Conservation (phyloP, 1,139 yeast species). For the Wickerhamomyces sp. region DNA sequence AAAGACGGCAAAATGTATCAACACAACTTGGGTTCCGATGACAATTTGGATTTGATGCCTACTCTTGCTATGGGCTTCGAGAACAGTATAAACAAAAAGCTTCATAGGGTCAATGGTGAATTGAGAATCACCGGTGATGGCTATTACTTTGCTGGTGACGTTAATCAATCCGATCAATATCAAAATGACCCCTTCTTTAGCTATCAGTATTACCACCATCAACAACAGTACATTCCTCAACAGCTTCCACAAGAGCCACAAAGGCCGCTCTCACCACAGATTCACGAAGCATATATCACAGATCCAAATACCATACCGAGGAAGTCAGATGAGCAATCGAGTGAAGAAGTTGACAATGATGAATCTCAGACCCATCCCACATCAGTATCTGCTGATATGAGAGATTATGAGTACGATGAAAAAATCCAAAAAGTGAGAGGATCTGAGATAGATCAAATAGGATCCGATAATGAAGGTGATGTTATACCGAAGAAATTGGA, state of each 20-base stretch:
- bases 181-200: not conserved
- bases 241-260: not conserved
- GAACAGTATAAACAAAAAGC: constrained; percentile 16
- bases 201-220: not conserved
- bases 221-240: not conserved
- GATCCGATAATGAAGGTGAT: too few species aligned
- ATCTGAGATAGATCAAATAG: too few species aligned
- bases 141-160: constrained; percentile 12
- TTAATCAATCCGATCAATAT: not conserved
- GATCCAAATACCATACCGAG: not conserved
- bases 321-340: not conserved
- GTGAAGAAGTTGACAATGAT: too few species aligned
- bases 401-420: too few species aligned
- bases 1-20: constrained; percentile 3
- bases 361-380: too few species aligned
- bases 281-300: not conserved
- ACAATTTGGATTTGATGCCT: constrained; percentile 21
- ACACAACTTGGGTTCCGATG: constrained; percentile 16
- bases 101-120: constrained; percentile 14
- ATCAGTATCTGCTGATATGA: too few species aligned
- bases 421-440: too few species aligned
- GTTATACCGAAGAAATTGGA: too few species aligned
- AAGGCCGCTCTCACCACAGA: not conserved
- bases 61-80: constrained; percentile 24
- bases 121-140: constrained; percentile 22